Percentiles rank a stretch among this genome's conserved stretches.
These are phyloP conservation scores for Fusarium marasasianum DNA, from an alignment of 2,329 filamentous ascomycete species.

Conservation along the genomic window DNA sequence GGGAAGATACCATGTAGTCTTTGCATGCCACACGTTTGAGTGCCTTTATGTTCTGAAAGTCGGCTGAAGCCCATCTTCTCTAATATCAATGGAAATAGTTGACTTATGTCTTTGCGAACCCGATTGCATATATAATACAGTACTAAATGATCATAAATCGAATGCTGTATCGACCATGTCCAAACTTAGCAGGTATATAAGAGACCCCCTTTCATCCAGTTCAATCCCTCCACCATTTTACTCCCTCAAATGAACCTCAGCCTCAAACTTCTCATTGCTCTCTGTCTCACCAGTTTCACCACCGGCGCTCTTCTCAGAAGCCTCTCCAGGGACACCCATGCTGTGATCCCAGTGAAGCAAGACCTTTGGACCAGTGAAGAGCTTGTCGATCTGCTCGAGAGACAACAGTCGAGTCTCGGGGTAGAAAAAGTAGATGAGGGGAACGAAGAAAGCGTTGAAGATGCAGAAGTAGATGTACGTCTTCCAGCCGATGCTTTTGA, in stretches of 20 bases:
- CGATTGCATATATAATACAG: not conserved
- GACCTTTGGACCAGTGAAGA: conserved; percentile 48
- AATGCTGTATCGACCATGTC: not conserved
- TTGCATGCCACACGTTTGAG: not conserved
- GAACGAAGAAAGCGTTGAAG: conserved; percentile 52
- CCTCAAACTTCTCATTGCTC: conserved; percentile 34
- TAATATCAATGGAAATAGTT: not conserved
- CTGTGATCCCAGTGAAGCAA: conserved; percentile 46
- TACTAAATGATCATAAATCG: not conserved
- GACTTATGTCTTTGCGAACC: not conserved
- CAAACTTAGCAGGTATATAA: not conserved
- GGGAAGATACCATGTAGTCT: not conserved
- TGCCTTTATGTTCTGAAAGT: not conserved
- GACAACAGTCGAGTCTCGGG: conserved; percentile 59
- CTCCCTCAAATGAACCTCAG: conserved; percentile 16
- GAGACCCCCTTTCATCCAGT: not conserved
- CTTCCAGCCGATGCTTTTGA: conserved; percentile 49
- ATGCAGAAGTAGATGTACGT: conserved; percentile 52
- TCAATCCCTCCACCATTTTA: not conserved
- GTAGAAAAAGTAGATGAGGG: conserved; percentile 59
- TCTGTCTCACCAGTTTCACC: conserved; percentile 23
- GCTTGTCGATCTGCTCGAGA: conserved; percentile 59
- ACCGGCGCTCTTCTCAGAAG: conserved; percentile 23
- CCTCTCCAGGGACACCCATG: conserved; percentile 46
- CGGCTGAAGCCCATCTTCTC: not conserved